Percentiles rank a stretch among this genome's conserved stretches.
Evolutionary conservation across 1,139 yeast genomes (phyloP).

Genomic region (Zhuliangozyma parablackwelliae): DNA sequence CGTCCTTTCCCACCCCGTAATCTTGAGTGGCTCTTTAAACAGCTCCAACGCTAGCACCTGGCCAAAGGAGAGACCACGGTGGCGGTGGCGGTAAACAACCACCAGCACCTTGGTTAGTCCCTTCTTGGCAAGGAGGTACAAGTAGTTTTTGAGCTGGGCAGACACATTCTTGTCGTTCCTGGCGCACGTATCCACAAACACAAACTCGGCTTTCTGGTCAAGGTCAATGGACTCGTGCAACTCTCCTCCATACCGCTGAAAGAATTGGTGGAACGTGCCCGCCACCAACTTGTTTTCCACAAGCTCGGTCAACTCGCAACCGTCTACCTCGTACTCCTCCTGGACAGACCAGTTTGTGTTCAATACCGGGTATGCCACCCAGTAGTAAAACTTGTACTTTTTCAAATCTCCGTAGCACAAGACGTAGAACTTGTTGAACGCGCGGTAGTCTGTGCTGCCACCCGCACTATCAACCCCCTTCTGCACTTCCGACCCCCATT

Average conservation of each 20-base stretch:
- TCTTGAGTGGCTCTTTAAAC: slow-evolving; percentile 22
- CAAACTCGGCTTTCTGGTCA: slow-evolving; percentile 24
- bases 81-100: slow-evolving; percentile 21
- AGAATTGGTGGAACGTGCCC: slow-evolving; percentile 9
- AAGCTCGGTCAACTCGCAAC: slow-evolving; percentile 1
- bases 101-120: slow-evolving; percentile 39
- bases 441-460: slow-evolving; percentile 7
- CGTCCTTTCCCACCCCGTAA: slow-evolving; percentile 90
- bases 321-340: slow-evolving; percentile 3
- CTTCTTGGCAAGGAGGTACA: slow-evolving; percentile 47
- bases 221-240: slow-evolving; percentile 3
- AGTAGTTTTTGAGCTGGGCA: slow-evolving; percentile 60
- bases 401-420: slow-evolving; percentile 83
- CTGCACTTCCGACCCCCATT: slow-evolving; percentile 35
- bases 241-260: slow-evolving; percentile 10
- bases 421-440: slow-evolving; percentile 45
- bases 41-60: not conserved
- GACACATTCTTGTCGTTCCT: slow-evolving; percentile 45
- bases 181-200: slow-evolving; percentile 61
- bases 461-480: slow-evolving; percentile 7
- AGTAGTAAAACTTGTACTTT: slow-evolving; percentile 79
- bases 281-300: slow-evolving; percentile 2
- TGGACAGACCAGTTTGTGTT: slow-evolving; percentile 38
- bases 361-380: slow-evolving; percentile 80
- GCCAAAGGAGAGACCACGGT: slow-evolving; percentile 15